Conservation (phyloP, 768 basidiomycete species). For the Boletus reticuloceps region DNA sequence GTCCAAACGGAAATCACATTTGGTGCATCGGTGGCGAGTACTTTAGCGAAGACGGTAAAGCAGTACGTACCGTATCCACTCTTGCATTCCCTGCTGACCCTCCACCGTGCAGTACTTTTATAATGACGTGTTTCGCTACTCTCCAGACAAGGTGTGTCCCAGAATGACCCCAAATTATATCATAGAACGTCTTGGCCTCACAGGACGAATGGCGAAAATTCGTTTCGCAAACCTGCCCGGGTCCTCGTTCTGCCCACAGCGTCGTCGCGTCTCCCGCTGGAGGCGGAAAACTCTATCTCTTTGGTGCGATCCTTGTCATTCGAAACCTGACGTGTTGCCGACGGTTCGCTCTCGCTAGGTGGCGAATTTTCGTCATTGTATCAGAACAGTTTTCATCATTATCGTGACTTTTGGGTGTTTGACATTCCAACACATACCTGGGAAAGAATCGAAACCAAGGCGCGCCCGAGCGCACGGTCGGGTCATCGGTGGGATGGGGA, state of each 20-base stretch:
- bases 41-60: constrained; percentile 82
- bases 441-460: constrained; percentile 87
- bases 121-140: constrained; percentile 84
- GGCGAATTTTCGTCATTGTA: constrained; percentile 85
- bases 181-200: not conserved
- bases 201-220: constrained; percentile 90
- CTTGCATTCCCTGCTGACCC: not conserved
- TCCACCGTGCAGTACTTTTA: constrained; percentile 66
- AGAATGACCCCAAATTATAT: not conserved
- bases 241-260: constrained; percentile 85
- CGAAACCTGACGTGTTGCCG: not conserved
- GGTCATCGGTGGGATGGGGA: constrained; percentile 61
- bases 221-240: constrained; percentile 80
- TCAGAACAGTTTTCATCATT: constrained; percentile 86
- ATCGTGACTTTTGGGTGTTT: constrained; percentile 87
- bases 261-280: constrained; percentile 68
- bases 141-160: constrained; percentile 65
- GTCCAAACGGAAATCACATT: constrained; percentile 76
- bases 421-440: constrained; percentile 75
- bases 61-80: constrained; percentile 41
- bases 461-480: constrained; percentile 74
- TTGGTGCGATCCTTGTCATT: constrained; percentile 45
- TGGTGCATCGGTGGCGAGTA: constrained; percentile 88
- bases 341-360: constrained; percentile 37
- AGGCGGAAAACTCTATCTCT: constrained; percentile 86